These are phyloP conservation scores for Suillus sp. DNA, from an alignment of 768 basidiomycete species.

Conservation along the genomic window DNA sequence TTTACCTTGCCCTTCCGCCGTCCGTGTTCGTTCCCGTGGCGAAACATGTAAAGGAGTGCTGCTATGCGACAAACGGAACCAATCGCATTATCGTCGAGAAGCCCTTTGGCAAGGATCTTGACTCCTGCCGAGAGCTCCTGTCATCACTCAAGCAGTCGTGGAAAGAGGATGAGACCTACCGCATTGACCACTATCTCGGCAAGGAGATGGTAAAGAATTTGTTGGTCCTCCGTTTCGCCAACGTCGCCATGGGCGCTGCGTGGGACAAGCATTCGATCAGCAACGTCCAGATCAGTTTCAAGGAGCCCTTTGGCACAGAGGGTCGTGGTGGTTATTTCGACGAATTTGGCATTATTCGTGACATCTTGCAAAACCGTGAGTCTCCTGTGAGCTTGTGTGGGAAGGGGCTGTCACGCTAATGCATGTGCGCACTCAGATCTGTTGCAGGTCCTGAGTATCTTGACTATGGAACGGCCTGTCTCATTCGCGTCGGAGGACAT, in stretches of 20 bases:
- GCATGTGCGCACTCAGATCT: slow-evolving; percentile 59
- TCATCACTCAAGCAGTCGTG: slow-evolving; percentile 81
- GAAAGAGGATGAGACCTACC: slow-evolving; percentile 97
- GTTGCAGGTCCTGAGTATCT: slow-evolving; percentile 89
- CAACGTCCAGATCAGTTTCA: slow-evolving; percentile 99
- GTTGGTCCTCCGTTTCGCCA: slow-evolving; percentile 93
- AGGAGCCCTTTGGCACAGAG: slow-evolving; percentile 98
- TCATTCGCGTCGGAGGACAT: slow-evolving; percentile 98
- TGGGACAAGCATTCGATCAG: slow-evolving; percentile 97
- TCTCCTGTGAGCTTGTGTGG: slow-evolving; percentile 24
- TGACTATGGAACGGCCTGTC: slow-evolving; percentile 98
- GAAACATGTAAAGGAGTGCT: slow-evolving; percentile 77
- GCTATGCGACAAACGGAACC: slow-evolving; percentile 70
- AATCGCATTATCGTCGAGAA: slow-evolving; percentile 98
- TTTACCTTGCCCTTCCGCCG: slow-evolving; percentile 98
- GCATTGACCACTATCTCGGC: slow-evolving; percentile 98
- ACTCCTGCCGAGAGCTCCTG: slow-evolving; percentile 80
- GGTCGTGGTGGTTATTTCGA: slow-evolving; percentile 99
- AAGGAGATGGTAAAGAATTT: slow-evolving; percentile 99
- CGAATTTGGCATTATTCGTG: slow-evolving; percentile 98
- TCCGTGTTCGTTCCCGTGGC: slow-evolving; percentile 93
- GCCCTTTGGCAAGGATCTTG: slow-evolving; percentile 95
- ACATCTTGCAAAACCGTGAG: slow-evolving; percentile 97
- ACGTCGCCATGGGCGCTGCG: slow-evolving; percentile 81
- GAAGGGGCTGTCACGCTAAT: slow-evolving; percentile 19